Evolutionary conservation across 495 filamentous ascomycete genomes (phyloP).

Genomic region (Penicillium maclennaniae): DNA sequence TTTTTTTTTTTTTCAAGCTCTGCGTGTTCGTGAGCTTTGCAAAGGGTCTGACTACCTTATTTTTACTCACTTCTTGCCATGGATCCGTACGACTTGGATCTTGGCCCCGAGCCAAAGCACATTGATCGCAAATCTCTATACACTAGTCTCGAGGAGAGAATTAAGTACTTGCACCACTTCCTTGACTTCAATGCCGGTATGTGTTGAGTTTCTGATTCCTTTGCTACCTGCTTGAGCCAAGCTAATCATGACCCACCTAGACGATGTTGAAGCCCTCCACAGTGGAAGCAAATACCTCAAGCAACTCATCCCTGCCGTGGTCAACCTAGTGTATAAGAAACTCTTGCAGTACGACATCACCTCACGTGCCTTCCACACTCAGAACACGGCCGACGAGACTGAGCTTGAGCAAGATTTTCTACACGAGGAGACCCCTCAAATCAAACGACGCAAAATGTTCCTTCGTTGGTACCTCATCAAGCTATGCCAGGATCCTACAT

Average conservation of each 20-base stretch:
- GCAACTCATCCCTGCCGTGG: conserved; percentile 61
- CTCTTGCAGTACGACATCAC: conserved; percentile 73
- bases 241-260: conserved; percentile 28
- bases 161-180: conserved; percentile 67
- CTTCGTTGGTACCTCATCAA: conserved; percentile 66
- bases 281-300: conserved; percentile 69
- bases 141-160: conserved; percentile 60
- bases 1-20: conserved; percentile 6
- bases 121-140: conserved; percentile 68
- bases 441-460: conserved; percentile 73
- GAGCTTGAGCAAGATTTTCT: conserved; percentile 55
- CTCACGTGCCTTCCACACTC: conserved; percentile 63
- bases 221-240: background rate
- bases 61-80: background rate
- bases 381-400: conserved; percentile 59
- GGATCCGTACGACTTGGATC: conserved; percentile 10
- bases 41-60: background rate
- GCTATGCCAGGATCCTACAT: conserved; percentile 65
- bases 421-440: conserved; percentile 63
- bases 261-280: conserved; percentile 63
- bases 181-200: conserved; percentile 67
- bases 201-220: conserved; percentile 6
- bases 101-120: conserved; percentile 41
- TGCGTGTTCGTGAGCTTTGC: background rate
- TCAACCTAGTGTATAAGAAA: conserved; percentile 75